Evolutionary conservation across 805 yeast species (phyloP), one percentile per base, ranked within the genome.

Genomic region (Martiniozyma abietophila): DNA sequence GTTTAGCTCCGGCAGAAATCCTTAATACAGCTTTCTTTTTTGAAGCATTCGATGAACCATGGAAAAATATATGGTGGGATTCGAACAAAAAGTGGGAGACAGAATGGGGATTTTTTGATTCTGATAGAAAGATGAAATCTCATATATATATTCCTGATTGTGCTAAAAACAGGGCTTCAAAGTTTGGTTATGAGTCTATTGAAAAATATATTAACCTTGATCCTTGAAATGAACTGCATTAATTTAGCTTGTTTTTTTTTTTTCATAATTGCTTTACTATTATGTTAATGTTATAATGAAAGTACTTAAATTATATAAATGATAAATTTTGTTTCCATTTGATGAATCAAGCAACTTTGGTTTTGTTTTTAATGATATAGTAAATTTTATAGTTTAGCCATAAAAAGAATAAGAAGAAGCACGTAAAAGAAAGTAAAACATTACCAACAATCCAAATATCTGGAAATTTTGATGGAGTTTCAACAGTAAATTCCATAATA

Each of bases 361-460:
- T 27, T 36, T 51, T 57, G 19, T 32, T 11, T 3, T 18, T 18
- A 19, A 20, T 24, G 8, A 39, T 50, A 8, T 36, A 8, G 36
- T 51, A 62, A 23, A 75, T 53, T 40, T 69, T 78, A 56, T 67
- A 76, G 47, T 79, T 65, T 24, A 71, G 68, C 95, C 96, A 92
- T n/a, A 85, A 42, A 76, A 86, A 88, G 47, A 83, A 83, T 29
- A 80, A 49, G 0, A 59, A 52, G 47, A 88, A 89, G 39, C 86
- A 82, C 0, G 71, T 80, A 50, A 84, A 86, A 0, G 92, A 80
- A 3, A 86, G 49, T 0, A 77, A 48, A 27, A 80, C 74, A 49
- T 92, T 92, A 4, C 74, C 69, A 17, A 89, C 65, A 0, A 83
- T 83, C 88, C 92, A 84, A 5, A 92, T 45, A 54, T 92, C 96